Conservation (phyloP, 2,329 filamentous ascomycete genomes). For the Pyrenochaeta sp. region DNA sequence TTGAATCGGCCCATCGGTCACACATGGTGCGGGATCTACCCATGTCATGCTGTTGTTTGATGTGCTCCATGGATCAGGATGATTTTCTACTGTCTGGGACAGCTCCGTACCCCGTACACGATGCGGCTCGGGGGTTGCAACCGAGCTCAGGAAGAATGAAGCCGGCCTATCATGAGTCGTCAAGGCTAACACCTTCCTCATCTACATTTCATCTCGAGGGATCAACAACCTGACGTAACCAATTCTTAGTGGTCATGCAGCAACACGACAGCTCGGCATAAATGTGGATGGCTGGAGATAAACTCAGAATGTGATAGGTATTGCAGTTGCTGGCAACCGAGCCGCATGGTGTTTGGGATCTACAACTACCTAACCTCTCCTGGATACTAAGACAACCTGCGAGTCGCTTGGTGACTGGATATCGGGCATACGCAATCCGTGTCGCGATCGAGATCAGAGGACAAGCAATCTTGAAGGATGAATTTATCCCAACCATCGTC, state of each 20-base stretch:
- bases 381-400: no score
- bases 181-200: not conserved
- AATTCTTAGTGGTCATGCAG: not conserved
- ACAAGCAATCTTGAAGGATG: no score
- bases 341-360: no score
- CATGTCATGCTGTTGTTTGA: not conserved
- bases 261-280: not conserved
- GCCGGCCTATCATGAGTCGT: not conserved
- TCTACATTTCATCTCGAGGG: not conserved
- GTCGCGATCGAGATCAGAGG: no score
- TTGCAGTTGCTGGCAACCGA: no score
- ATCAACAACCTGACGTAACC: conserved; percentile 1
- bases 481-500: no score
- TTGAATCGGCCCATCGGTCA: not conserved
- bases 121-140: not conserved
- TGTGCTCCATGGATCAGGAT: not conserved
- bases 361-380: no score
- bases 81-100: not conserved
- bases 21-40: not conserved
- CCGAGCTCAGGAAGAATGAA: not conserved
- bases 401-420: no score
- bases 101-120: not conserved
- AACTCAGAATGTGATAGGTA: no score
- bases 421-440: no score
- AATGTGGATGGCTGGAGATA: not conserved